Conservation (phyloP, 2,329 filamentous ascomycete species). For the Beauveria medogensis region DNA sequence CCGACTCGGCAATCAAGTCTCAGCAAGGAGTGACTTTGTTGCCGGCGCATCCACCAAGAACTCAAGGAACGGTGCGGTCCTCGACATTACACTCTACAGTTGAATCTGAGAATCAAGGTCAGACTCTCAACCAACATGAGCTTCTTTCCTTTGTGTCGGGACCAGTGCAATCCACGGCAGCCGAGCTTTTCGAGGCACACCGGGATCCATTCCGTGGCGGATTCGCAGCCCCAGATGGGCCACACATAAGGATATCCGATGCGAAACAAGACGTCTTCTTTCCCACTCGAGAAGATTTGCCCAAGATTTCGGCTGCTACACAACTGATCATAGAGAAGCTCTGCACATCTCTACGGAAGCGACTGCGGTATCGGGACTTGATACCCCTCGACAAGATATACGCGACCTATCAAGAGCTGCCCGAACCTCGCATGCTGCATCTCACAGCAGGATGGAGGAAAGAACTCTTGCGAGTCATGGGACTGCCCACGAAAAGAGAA, state of each 20-base stretch:
- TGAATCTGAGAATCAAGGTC: constrained; percentile 13
- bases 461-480: constrained; percentile 59
- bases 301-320: constrained; percentile 27
- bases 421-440: constrained; percentile 44
- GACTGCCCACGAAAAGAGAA: constrained; percentile 49
- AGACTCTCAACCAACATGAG: constrained; percentile 28
- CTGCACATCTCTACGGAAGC: constrained; percentile 30
- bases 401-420: constrained; percentile 40
- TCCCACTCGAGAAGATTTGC: constrained; percentile 34
- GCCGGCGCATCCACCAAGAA: neutral
- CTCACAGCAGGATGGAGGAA: constrained; percentile 48
- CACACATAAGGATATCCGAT: constrained; percentile 42
- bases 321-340: constrained; percentile 31
- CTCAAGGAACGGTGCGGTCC: neutral
- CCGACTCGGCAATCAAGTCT: neutral
- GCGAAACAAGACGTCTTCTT: constrained; percentile 39
- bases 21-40: neutral
- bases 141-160: constrained; percentile 46
- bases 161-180: constrained; percentile 38
- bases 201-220: constrained; percentile 46
- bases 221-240: constrained; percentile 44
- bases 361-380: constrained; percentile 33
- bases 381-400: constrained; percentile 38
- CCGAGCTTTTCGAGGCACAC: constrained; percentile 45
- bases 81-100: neutral